Evolutionary conservation across 2,329 filamentous ascomycete species (phyloP).

Genomic region (Beauveria australis): DNA sequence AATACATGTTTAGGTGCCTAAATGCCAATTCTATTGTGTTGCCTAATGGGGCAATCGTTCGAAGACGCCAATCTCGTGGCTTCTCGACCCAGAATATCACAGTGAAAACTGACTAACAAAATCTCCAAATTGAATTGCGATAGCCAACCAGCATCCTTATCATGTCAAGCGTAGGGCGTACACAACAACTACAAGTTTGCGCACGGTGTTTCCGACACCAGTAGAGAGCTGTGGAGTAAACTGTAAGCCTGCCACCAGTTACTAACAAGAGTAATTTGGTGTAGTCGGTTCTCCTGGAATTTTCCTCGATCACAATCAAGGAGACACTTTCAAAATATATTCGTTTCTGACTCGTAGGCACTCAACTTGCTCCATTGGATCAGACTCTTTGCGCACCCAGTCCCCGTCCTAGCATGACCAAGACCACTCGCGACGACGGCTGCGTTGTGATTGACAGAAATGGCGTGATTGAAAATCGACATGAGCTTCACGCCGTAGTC

Average conservation of each 20-base stretch:
- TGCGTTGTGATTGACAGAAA: slow-evolving; percentile 29
- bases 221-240: neutral
- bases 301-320: neutral
- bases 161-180: neutral
- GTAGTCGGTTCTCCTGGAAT: no score
- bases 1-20: neutral
- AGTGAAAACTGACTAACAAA: no score
- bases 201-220: neutral
- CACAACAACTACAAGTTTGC: neutral
- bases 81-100: no score
- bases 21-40: neutral
- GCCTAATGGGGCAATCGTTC: neutral
- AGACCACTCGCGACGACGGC: slow-evolving; percentile 16
- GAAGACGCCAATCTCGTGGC: no score
- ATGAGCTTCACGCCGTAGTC: slow-evolving; percentile 34
- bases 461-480: slow-evolving; percentile 35
- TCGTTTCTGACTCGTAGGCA: neutral
- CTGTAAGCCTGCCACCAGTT: neutral
- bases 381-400: neutral
- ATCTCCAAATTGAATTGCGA: no score
- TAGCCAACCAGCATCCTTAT: no score
- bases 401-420: slow-evolving; percentile 7
- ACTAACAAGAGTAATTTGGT: neutral
- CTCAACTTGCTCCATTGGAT: neutral
- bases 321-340: neutral